These are phyloP conservation scores for Phyllosticta citriasiana DNA, from an alignment of 2,329 filamentous ascomycete species.

Conservation along the genomic window DNA sequence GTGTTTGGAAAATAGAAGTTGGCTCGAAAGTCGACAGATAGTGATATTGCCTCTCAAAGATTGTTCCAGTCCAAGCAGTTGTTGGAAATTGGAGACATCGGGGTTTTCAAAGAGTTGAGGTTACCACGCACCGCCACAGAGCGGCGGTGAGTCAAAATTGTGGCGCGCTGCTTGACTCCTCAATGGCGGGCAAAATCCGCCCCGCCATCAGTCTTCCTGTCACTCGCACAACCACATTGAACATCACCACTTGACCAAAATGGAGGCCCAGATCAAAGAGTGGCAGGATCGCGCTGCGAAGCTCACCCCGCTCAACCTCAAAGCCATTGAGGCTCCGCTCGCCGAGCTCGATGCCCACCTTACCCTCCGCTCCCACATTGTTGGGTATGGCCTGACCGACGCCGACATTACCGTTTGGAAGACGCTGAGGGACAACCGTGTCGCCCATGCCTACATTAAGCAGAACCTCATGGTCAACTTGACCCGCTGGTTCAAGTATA, in stretches of 20 bases:
- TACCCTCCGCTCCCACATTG: constrained; percentile 74
- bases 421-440: constrained; percentile 71
- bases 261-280: constrained; percentile 36
- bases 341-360: constrained; percentile 77
- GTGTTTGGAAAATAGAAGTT: too few relatives aligned
- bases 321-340: constrained; percentile 65
- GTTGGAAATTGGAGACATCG: not conserved
- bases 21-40: too few relatives aligned
- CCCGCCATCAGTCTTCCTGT: constrained; percentile 4
- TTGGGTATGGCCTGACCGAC: constrained; percentile 67
- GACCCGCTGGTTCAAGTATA: constrained; percentile 75
- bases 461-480: constrained; percentile 68
- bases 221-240: not conserved
- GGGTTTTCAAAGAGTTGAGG: not conserved
- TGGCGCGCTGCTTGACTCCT: constrained; percentile 5
- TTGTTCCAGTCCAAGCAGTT: not conserved
- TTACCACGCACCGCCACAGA: not conserved
- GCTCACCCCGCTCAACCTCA: constrained; percentile 60
- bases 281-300: constrained; percentile 46
- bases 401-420: constrained; percentile 77
- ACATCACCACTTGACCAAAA: constrained; percentile 11
- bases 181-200: constrained; percentile 7
- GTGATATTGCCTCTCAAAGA: too few relatives aligned
- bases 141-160: not conserved
- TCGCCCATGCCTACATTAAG: constrained; percentile 71